Evolutionary conservation across 2,329 filamentous ascomycete species (phyloP), one percentile per base, ranked within the genome.

Genomic region (Cladobotryum mycophilum): DNA sequence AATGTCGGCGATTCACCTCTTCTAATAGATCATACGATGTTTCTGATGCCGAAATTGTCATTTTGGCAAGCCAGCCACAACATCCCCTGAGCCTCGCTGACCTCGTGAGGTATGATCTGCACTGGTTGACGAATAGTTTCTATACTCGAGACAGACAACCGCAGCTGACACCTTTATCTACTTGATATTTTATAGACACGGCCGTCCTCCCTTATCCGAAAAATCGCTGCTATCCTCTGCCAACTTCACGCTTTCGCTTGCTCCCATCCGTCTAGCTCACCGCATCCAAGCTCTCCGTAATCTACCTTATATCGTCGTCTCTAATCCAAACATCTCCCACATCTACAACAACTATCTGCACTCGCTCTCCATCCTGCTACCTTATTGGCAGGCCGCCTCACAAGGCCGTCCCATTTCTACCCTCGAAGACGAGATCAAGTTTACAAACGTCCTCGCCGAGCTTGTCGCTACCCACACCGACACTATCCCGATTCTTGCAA

Each of bases 301-400:
- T 65, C 81, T 99, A 8, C 93, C 93, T 0, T 99, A 92, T 69
- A 97, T 99, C 57, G 92, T 99, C 49, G 93, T 99, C 22, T 91
- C 92, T n/a, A 97, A 99, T 66, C 89, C 90, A 1, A 89, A 96
- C 66, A 90, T 99, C 59, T 88, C 86, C 22, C 85, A 86, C 61
- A 99, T 99, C 57, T 96, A 97, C 75, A 85, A 88, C 69, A 97
- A 96, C 70, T 99, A 99, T 68, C 77, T 95, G 41, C 91, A 96
- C 69, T 96, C 90, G 2, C 76, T 99, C 17, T 92, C 88, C 2
- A 95, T 90, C 1, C 78, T 99, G 14, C 80, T 97, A 4, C 91
- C 92, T 5, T 96, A 92, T 73, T 70, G 67, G 61, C 67, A 70
- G 63, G 84, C 86, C 33, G 78, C 66, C 6, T 59, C 59, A 41